phyloP scores from a whole-genome alignment of 2,329 filamentous ascomycete species.

The Pseudogymnoascus sp. region DNA sequence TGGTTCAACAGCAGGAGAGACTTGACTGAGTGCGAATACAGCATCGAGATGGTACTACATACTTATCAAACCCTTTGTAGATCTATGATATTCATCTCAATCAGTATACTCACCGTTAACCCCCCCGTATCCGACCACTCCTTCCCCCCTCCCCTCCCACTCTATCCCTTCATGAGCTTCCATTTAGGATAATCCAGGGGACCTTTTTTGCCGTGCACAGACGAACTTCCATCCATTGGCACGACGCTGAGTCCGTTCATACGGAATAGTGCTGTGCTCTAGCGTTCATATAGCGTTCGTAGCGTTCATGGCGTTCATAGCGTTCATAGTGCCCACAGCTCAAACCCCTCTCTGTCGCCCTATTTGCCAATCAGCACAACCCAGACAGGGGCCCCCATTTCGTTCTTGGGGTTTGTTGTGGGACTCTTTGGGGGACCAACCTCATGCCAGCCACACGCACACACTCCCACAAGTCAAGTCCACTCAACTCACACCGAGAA shows the following conservation, averaged over 20 bases:
- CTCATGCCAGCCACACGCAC: slow-evolving; percentile 1
- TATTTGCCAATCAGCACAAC: background rate
- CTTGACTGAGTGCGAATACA: background rate
- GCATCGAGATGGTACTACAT: background rate
- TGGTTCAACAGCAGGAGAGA: background rate
- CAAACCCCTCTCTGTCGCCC: background rate
- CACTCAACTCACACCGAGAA: background rate
- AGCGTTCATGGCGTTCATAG: background rate
- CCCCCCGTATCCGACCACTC: background rate
- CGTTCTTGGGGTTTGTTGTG: background rate
- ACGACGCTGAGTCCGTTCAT: background rate
- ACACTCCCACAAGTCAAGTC: background rate
- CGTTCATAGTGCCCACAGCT: background rate
- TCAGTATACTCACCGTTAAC: background rate
- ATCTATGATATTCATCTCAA: background rate
- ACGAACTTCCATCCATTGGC: background rate
- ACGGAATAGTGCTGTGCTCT: background rate
- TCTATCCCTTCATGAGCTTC: background rate
- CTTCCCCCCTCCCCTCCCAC: background rate
- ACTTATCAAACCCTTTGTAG: background rate
- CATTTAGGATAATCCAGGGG: background rate
- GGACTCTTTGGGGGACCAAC: background rate
- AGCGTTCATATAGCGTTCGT: background rate
- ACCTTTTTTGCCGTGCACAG: background rate
- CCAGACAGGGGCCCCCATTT: background rate